Evolutionary conservation across 1,284 basidiomycete genomes (phyloP).

Genomic region (Ustilago nuda): DNA sequence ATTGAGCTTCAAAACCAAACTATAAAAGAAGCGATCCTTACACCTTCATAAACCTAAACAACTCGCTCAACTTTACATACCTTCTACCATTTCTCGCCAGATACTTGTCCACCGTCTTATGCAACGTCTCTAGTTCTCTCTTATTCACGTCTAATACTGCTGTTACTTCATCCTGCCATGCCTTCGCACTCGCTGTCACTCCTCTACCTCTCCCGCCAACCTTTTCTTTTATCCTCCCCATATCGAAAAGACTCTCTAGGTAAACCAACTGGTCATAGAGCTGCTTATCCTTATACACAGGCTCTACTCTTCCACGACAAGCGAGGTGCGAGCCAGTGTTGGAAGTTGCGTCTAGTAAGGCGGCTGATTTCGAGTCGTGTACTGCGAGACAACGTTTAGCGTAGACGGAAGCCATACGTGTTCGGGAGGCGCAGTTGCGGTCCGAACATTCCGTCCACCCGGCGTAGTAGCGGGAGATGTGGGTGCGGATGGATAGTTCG

Average conservation of each 20-base stretch:
- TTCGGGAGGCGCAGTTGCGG: constrained; percentile 81
- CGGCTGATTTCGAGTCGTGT: constrained; percentile 37
- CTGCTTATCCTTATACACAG: constrained; percentile 60
- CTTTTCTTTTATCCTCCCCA: constrained; percentile 22
- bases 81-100: constrained; percentile 61
- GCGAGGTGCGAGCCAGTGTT: constrained; percentile 14
- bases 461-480: constrained; percentile 86
- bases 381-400: constrained; percentile 73
- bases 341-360: constrained; percentile 25
- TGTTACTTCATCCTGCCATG: constrained; percentile 42
- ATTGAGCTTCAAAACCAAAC: background rate
- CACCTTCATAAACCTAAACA: constrained; percentile 64
- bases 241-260: constrained; percentile 61
- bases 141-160: constrained; percentile 44
- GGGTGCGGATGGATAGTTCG: constrained; percentile 82
- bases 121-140: constrained; percentile 33
- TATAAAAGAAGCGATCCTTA: constrained; percentile 19
- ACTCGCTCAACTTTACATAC: constrained; percentile 61
- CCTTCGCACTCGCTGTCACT: constrained; percentile 11
- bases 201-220: background rate
- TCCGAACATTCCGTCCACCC: constrained; percentile 90
- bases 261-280: constrained; percentile 67
- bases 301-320: constrained; percentile 55
- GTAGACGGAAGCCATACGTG: constrained; percentile 92
- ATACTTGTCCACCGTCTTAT: constrained; percentile 55